Percentiles rank a stretch among this genome's conserved stretches.
phyloP scores from a whole-genome alignment of 768 basidiomycete species.

The Lactarius indigo region DNA sequence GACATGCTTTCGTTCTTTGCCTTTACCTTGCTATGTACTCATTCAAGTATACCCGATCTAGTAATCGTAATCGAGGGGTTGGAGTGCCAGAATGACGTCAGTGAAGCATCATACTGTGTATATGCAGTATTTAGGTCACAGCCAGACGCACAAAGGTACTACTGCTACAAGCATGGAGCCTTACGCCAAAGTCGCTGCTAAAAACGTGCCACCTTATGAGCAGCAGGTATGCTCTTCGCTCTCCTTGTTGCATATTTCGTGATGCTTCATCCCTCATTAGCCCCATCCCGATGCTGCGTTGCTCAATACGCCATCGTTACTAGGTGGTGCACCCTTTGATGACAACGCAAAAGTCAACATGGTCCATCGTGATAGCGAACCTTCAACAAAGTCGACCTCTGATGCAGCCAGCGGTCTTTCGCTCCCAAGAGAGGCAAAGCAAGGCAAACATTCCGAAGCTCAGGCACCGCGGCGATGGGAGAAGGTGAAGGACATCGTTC shows the following conservation, averaged over 20 bases:
- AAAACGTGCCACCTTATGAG: background rate
- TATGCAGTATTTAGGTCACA: background rate
- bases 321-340: constrained; percentile 38
- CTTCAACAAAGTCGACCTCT: constrained; percentile 42
- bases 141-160: background rate
- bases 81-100: constrained; percentile 4
- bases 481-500: constrained; percentile 47
- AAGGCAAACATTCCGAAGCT: constrained; percentile 39
- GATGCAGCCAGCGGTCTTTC: constrained; percentile 1
- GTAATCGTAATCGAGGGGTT: background rate
- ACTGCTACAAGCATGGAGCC: background rate
- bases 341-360: constrained; percentile 54
- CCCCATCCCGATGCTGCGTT: constrained; percentile 65
- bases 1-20: constrained; percentile 5
- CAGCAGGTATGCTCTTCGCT: background rate
- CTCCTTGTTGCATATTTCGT: constrained; percentile 7
- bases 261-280: constrained; percentile 29
- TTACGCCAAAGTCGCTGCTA: constrained; percentile 9
- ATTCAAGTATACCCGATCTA: constrained; percentile 5
- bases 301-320: constrained; percentile 46
- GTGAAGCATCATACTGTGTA: background rate
- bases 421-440: constrained; percentile 1
- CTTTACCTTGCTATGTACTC: constrained; percentile 1
- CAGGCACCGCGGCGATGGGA: constrained; percentile 54
- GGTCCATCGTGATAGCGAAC: constrained; percentile 37